Conservation (phyloP, 495 filamentous ascomycete species). For the Aspergillus sparsus region DNA sequence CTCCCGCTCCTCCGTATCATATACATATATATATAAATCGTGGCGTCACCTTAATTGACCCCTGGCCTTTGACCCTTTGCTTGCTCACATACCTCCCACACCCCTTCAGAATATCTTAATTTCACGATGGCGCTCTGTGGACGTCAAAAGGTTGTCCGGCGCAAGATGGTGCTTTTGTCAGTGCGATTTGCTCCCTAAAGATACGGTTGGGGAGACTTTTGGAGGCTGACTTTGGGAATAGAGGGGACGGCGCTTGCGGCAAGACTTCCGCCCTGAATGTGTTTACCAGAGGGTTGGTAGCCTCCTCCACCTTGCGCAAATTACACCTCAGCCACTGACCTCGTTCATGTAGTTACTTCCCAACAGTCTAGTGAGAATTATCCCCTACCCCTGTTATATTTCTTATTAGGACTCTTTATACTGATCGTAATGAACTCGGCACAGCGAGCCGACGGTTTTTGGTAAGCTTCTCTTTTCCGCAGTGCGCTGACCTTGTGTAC, state of each 20-base stretch:
- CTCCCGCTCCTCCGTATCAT: constrained; percentile 3
- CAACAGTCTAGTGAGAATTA: constrained; percentile 81
- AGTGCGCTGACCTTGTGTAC: constrained; percentile 22
- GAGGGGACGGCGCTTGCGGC: constrained; percentile 95
- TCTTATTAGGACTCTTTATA: constrained; percentile 14
- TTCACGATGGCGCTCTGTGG: constrained; percentile 54
- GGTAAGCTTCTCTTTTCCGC: constrained; percentile 45
- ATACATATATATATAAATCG: not conserved
- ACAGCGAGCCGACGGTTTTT: constrained; percentile 92
- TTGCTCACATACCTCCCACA: constrained; percentile 5
- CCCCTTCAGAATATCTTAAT: constrained; percentile 6
- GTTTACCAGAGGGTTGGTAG: constrained; percentile 88
- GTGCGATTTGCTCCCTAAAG: constrained; percentile 35
- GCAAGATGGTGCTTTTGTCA: constrained; percentile 96
- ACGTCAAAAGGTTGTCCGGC: constrained; percentile 79
- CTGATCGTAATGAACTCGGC: constrained; percentile 29
- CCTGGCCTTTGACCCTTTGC: constrained; percentile 5
- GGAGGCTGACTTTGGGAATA: constrained; percentile 37
- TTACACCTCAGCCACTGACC: constrained; percentile 26
- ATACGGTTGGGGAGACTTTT: constrained; percentile 3
- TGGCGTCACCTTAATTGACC: not conserved
- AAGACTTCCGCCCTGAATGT: constrained; percentile 98
- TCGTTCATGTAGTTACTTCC: constrained; percentile 72
- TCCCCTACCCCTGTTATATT: constrained; percentile 1
- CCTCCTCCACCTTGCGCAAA: constrained; percentile 18